phyloP scores from a whole-genome alignment of 2,329 filamentous ascomycete species.

The Aspergillus puulaauensis region DNA sequence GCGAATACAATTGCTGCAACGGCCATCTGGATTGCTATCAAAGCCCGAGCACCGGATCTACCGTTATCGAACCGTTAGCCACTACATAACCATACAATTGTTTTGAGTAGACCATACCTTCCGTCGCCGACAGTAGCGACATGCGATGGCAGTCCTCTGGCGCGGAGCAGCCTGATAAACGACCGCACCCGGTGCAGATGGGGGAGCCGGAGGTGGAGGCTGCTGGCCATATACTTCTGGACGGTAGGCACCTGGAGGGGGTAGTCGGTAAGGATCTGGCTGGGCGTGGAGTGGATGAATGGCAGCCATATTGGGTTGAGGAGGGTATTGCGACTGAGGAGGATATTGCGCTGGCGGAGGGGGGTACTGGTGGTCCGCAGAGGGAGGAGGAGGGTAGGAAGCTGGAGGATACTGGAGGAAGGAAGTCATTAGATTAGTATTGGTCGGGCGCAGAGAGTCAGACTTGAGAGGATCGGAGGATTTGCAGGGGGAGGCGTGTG shows the following conservation, averaged over 20 bases:
- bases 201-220: constrained; percentile 35
- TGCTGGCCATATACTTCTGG: constrained; percentile 41
- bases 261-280: constrained; percentile 45
- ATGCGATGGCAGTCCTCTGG: constrained; percentile 53
- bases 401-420: constrained; percentile 31
- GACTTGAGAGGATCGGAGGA: constrained; percentile 1
- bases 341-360: constrained; percentile 37
- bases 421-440: constrained; percentile 1
- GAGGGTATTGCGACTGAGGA: constrained; percentile 37
- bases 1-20: constrained; percentile 70
- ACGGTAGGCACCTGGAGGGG: constrained; percentile 44
- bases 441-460: not conserved
- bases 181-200: constrained; percentile 16
- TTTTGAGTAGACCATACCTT: constrained; percentile 40
- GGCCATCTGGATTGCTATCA: constrained; percentile 68
- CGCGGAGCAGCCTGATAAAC: constrained; percentile 48
- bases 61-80: constrained; percentile 2
- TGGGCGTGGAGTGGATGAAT: constrained; percentile 41
- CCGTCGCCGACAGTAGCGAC: constrained; percentile 52
- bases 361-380: constrained; percentile 33
- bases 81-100: not conserved
- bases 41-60: constrained; percentile 77
- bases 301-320: constrained; percentile 42
- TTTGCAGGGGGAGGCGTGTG: not conserved
- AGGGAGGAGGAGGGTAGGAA: constrained; percentile 31